Evolutionary conservation across 2,329 filamentous ascomycete genomes (phyloP).

Genomic region (Amauroascus niger): DNA sequence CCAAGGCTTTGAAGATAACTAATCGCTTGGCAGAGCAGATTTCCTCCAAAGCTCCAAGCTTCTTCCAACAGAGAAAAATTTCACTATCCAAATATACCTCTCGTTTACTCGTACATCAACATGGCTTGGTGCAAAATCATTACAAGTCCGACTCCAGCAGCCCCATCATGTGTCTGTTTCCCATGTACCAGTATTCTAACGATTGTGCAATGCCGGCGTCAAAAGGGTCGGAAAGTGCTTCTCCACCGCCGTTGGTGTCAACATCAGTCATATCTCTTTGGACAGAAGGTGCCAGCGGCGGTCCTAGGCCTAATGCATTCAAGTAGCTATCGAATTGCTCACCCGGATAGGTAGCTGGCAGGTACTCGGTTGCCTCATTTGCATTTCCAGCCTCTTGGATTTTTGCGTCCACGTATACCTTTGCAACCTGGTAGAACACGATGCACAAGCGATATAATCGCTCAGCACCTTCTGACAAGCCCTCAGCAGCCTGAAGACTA

Average conservation of each 20-base stretch:
- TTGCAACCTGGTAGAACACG: constrained; percentile 53
- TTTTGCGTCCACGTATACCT: constrained; percentile 54
- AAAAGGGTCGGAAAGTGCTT: constrained; percentile 14
- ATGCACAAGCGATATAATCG: constrained; percentile 54
- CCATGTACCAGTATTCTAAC: constrained; percentile 57
- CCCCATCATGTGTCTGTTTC: constrained; percentile 56
- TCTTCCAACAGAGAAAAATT: too few species aligned
- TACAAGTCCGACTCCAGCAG: constrained; percentile 51
- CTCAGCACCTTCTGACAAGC: constrained; percentile 49
- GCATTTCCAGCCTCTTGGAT: constrained; percentile 36
- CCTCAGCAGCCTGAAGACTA: constrained; percentile 45
- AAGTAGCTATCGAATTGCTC: constrained; percentile 57
- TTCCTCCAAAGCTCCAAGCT: too few species aligned
- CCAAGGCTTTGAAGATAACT: too few species aligned
- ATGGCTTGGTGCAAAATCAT: neutral
- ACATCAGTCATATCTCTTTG: constrained; percentile 8
- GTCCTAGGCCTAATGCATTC: constrained; percentile 53
- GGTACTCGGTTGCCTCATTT: constrained; percentile 20
- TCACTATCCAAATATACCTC: neutral
- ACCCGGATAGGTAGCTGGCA: constrained; percentile 37
- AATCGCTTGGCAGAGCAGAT: too few species aligned
- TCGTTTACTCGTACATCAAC: neutral
- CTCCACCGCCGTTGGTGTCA: constrained; percentile 6
- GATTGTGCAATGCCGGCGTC: constrained; percentile 35
- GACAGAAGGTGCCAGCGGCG: constrained; percentile 15